These are phyloP conservation scores for Komagataea norvegica DNA, from an alignment of 1,139 yeast species.

Conservation along the genomic window DNA sequence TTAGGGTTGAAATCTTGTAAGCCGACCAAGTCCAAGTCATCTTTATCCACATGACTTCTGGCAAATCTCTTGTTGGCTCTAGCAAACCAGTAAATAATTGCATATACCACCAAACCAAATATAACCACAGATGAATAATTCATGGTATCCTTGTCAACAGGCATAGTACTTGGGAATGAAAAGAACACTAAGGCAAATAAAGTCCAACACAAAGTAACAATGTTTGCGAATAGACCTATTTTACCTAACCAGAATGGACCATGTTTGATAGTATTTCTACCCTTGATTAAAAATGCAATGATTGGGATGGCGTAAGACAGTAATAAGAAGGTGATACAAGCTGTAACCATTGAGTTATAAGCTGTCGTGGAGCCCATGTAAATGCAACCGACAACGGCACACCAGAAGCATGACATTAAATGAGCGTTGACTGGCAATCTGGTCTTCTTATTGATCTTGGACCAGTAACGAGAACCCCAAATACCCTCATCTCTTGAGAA, in stretches of 20 bases:
- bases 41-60: constrained; percentile 8
- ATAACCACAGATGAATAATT: constrained; percentile 63
- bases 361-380: constrained; percentile 50
- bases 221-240: constrained; percentile 47
- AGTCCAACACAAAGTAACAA: constrained; percentile 54
- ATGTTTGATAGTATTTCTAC: constrained; percentile 51
- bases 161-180: constrained; percentile 60
- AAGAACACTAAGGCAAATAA: constrained; percentile 53
- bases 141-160: constrained; percentile 57
- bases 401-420: constrained; percentile 41
- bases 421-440: constrained; percentile 50
- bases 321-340: constrained; percentile 45
- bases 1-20: no score
- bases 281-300: constrained; percentile 46
- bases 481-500: constrained; percentile 61
- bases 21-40: background rate
- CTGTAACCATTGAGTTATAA: constrained; percentile 49
- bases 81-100: constrained; percentile 46
- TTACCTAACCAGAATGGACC: constrained; percentile 70
- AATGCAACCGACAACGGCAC: constrained; percentile 42
- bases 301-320: constrained; percentile 45
- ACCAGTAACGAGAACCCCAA: constrained; percentile 42
- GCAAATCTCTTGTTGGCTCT: constrained; percentile 14
- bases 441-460: constrained; percentile 38
- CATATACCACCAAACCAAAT: constrained; percentile 49